Evolutionary conservation across 345 rosid genomes (phyloP).

Genomic region (Odontarrhena argentea): DNA sequence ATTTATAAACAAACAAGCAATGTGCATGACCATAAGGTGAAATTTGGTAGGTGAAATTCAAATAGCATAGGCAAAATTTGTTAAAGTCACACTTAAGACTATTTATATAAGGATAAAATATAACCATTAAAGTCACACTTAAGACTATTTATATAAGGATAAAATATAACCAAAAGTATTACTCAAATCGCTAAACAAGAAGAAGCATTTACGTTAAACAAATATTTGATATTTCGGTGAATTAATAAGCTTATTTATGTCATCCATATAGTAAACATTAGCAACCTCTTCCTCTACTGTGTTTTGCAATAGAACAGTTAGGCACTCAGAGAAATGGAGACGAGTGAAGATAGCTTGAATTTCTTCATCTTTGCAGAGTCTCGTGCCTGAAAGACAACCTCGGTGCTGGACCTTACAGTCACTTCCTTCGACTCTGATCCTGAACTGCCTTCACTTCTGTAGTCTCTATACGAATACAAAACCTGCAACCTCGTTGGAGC

Average conservation of each 20-base stretch:
- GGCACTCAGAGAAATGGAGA: slow-evolving; percentile 75
- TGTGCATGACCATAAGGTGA: too few relatives aligned
- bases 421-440: slow-evolving; percentile 73
- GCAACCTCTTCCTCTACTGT: slow-evolving; percentile 11
- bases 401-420: slow-evolving; percentile 79
- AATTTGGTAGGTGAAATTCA: too few relatives aligned
- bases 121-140: too few relatives aligned
- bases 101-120: too few relatives aligned
- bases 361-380: slow-evolving; percentile 63
- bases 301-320: slow-evolving; percentile 31
- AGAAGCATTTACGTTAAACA: background rate
- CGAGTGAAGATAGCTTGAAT: slow-evolving; percentile 71
- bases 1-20: too few relatives aligned
- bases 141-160: too few relatives aligned
- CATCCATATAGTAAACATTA: background rate
- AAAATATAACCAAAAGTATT: background rate
- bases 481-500: slow-evolving; percentile 81
- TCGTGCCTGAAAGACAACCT: slow-evolving; percentile 65
- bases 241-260: background rate
- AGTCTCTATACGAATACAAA: slow-evolving; percentile 73
- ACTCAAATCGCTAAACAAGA: background rate
- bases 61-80: too few relatives aligned
- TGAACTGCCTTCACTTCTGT: slow-evolving; percentile 77
- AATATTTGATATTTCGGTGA: background rate
- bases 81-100: too few relatives aligned